Conservation (phyloP, 2,329 filamentous ascomycete species). For the Metarhizium anisopliae region DNA sequence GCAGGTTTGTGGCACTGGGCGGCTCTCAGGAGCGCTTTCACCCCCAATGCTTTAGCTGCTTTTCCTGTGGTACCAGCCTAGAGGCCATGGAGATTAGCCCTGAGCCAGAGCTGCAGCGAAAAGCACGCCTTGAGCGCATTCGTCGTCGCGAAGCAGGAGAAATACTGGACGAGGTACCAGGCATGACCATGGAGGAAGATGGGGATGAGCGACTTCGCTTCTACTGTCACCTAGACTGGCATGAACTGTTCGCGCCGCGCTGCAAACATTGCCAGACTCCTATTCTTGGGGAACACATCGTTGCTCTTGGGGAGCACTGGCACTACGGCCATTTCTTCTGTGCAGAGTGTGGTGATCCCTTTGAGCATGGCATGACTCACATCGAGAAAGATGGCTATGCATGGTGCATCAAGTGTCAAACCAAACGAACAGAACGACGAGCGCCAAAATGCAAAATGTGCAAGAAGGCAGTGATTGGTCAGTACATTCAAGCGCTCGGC, state of each 20-base stretch:
- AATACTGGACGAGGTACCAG: slow-evolving; percentile 51
- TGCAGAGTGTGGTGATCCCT: slow-evolving; percentile 95
- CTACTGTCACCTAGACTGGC: slow-evolving; percentile 98
- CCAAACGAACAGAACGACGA: slow-evolving; percentile 78
- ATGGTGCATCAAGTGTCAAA: slow-evolving; percentile 92
- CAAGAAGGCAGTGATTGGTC: slow-evolving; percentile 73
- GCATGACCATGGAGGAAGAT: slow-evolving; percentile 58
- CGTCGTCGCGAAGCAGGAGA: slow-evolving; percentile 49
- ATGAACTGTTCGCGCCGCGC: slow-evolving; percentile 83
- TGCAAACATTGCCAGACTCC: slow-evolving; percentile 96
- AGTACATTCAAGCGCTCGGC: slow-evolving; percentile 82
- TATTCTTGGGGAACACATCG: slow-evolving; percentile 88
- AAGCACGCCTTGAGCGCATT: slow-evolving; percentile 67
- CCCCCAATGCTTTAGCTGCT: slow-evolving; percentile 85
- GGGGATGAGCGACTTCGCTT: slow-evolving; percentile 70
- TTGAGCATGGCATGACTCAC: slow-evolving; percentile 60
- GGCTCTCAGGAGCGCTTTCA: slow-evolving; percentile 73
- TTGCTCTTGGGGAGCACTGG: slow-evolving; percentile 92
- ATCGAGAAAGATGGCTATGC: slow-evolving; percentile 97
- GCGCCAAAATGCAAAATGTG: slow-evolving; percentile 85
- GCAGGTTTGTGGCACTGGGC: slow-evolving; percentile 77
- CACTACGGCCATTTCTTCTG: slow-evolving; percentile 98
- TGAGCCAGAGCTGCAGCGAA: slow-evolving; percentile 67
- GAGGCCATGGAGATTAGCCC: slow-evolving; percentile 96
- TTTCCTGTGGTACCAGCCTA: slow-evolving; percentile 75